A percentile compares a stretch with the other conserved stretches of the same genome.
phyloP scores from a whole-genome alignment of 2,329 filamentous ascomycete species.

The Microsporum ferrugineum region DNA sequence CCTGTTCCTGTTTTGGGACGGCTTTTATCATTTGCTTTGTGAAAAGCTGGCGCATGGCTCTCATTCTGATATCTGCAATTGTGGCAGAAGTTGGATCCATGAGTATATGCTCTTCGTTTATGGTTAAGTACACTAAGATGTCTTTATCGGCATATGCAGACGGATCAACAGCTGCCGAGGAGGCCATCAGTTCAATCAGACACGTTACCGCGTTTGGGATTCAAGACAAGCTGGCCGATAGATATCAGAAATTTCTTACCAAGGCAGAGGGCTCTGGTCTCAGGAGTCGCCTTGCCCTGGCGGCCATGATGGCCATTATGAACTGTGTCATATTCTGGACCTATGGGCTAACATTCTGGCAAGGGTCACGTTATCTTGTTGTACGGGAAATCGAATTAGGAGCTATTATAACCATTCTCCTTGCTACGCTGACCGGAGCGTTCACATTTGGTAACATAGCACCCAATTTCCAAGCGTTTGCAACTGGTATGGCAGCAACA shows the following conservation, averaged over 20 bases:
- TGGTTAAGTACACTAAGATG: slow-evolving; percentile 61
- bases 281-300: slow-evolving; percentile 54
- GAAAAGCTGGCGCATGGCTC: slow-evolving; percentile 71
- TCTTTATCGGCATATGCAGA: slow-evolving; percentile 60
- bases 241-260: slow-evolving; percentile 59
- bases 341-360: slow-evolving; percentile 64
- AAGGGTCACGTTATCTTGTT: slow-evolving; percentile 57
- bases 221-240: slow-evolving; percentile 62
- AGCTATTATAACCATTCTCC: slow-evolving; percentile 60
- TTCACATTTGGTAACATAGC: slow-evolving; percentile 70
- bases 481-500: slow-evolving; percentile 59
- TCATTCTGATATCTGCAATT: slow-evolving; percentile 64
- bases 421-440: slow-evolving; percentile 73
- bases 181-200: slow-evolving; percentile 71
- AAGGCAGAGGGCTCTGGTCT: slow-evolving; percentile 58
- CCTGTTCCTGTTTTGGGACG: slow-evolving; percentile 61
- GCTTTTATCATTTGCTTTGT: slow-evolving; percentile 73
- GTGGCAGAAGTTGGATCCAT: slow-evolving; percentile 58
- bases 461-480: slow-evolving; percentile 66
- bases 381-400: slow-evolving; percentile 50
- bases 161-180: slow-evolving; percentile 68
- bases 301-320: slow-evolving; percentile 68
- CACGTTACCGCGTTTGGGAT: slow-evolving; percentile 75
- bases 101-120: slow-evolving; percentile 53
- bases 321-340: slow-evolving; percentile 60